Base-by-base conservation (phyloP, 2,329 filamentous ascomycete genomes). In the Xylariaceae sp. region DNA sequence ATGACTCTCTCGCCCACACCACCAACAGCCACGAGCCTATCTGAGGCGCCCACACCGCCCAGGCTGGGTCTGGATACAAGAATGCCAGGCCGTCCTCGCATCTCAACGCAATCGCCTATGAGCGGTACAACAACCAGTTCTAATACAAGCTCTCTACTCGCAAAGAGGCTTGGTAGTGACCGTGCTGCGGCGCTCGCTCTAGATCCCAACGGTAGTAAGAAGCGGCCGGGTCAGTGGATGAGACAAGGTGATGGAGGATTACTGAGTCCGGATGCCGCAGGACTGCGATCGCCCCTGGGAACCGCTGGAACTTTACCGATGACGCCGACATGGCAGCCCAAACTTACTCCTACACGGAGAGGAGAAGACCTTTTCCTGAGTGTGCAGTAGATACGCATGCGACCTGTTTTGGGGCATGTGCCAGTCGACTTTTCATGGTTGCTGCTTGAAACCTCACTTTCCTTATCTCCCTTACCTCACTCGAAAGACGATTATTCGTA, bases 361-460 rank as follows among this genome's bases (percentile, higher is more conserved):
- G 83, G 84, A 0, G 78, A 83, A 19, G 81, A 87, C 56, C 55
- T 87, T 44, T 83, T 76, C 49, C 55, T 81, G 51, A 74, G 74
- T 49, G 75, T 81, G 47, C 68, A 72, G 45, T 79, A 50, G 59
- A 34, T 17, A 22, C 3, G n/a, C 11, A 11, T 11, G 22, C 22
- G 22, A 26, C 11, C 22, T 11, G 22, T 26, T 11, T 26, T 26
- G 22, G n/a, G n/a, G n/a, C n/a, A n/a, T n/a, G n/a, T n/a, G n/a
- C n/a, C n/a, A 11, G 22, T 6, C 22, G 11, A 11, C 11, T 11
- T 26, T 26, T 11, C 22, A 26, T 11, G 6, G 11, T 26, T 11
- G 22, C 22, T 26, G 11, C 22, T 26, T 26, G n/a, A 26, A 26
- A 6, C 22, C 22, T 26, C 6, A 26, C 11, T 26, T 26, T 26